A percentile compares a stretch with the other conserved stretches of the same genome.
Evolutionary conservation across 1,139 yeast species (phyloP).

Genomic region (Yamadazyma spencermartinsiae): DNA sequence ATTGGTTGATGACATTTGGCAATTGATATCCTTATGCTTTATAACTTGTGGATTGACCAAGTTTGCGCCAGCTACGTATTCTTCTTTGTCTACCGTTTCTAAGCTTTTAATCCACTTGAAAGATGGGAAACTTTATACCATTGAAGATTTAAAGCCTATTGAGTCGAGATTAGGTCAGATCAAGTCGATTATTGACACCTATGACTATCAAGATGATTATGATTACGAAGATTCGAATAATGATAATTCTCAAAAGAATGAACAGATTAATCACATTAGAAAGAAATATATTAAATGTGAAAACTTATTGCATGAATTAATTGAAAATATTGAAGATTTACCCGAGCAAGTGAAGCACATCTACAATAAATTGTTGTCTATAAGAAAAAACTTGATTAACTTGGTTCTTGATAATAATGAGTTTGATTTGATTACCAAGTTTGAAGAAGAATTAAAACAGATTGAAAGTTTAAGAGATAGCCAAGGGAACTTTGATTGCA

Average conservation of each 20-base stretch:
- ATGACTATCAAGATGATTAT: conserved; percentile 37
- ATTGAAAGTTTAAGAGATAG: conserved; percentile 36
- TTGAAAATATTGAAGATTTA: conserved; percentile 52
- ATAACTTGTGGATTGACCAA: conserved; percentile 88
- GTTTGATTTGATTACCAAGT: conserved; percentile 10
- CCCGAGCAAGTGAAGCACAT: conserved; percentile 54
- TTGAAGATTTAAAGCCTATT: conserved; percentile 79
- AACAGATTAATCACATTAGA: conserved; percentile 58
- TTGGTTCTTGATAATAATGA: conserved; percentile 26
- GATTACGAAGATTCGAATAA: conserved; percentile 20
- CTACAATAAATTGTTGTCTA: conserved; percentile 47
- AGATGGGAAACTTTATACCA: conserved; percentile 79
- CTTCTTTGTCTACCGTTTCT: conserved; percentile 81
- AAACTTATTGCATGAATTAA: conserved; percentile 52
- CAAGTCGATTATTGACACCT: conserved; percentile 50
- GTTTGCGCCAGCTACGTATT: conserved; percentile 91
- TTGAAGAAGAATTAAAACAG: conserved; percentile 24
- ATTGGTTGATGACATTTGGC: conserved; percentile 86
- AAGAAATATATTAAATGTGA: conserved; percentile 61
- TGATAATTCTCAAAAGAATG: conserved; percentile 34
- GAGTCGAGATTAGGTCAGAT: conserved; percentile 70
- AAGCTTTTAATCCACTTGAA: conserved; percentile 77
- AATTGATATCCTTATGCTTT: conserved; percentile 78
- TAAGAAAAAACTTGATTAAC: conserved; percentile 36
- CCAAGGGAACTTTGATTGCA: conserved; percentile 32